Evolutionary conservation across 2,329 filamentous ascomycete genomes (phyloP), one percentile per base, ranked within the genome.

Genomic region (Aspergillus sp.): DNA sequence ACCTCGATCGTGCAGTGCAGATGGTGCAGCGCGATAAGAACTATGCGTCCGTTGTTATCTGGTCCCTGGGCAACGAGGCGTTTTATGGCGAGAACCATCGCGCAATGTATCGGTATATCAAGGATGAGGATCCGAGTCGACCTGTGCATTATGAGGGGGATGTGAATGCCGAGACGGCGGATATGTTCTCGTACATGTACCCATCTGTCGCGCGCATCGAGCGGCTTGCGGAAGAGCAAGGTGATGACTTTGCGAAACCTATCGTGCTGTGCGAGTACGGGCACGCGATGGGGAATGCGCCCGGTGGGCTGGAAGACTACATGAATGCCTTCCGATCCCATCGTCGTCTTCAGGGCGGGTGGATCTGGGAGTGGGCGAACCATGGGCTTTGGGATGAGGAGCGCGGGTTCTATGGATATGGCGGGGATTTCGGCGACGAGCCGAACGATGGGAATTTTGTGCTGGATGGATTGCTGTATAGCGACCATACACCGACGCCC

Each of bases 241-340:
- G 81, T 9, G 77, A 78, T 69, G 73, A 11, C 60, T 79, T 43
- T 68, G 83, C 4, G 9, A 61, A 61, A 30, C 59, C 59, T 4
- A 57, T 61, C 43, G 59, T 61, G 9, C 49, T 61, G 1, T 85
- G 83, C 63, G 83, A 85, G 68, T 85, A 81, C 61, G 80, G 77
- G 0, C 83, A 85, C 68, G 88, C 90, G 1, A 91, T 92, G 89
- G 90, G 90, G 6, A 92, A 91, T 68, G 89, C 89, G 0, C 90
- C 90, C 0, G 89, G 90, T 1, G 85, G 84, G 38, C 80, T 92
- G 11, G 83, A 89, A 62, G 89, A 91, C 63, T 92, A 92, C 62
- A 81, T 89, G 53, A 80, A 87, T 46, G 81, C 83, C 0, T 92
- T 91, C 76, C 83, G 84, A 34, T 80, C 81, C 30, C 79, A 89